A percentile compares a stretch with the other conserved stretches of the same genome.
These are phyloP conservation scores for Aspergillus sp. DNA, from an alignment of 2,329 filamentous ascomycete species.

Conservation along the genomic window DNA sequence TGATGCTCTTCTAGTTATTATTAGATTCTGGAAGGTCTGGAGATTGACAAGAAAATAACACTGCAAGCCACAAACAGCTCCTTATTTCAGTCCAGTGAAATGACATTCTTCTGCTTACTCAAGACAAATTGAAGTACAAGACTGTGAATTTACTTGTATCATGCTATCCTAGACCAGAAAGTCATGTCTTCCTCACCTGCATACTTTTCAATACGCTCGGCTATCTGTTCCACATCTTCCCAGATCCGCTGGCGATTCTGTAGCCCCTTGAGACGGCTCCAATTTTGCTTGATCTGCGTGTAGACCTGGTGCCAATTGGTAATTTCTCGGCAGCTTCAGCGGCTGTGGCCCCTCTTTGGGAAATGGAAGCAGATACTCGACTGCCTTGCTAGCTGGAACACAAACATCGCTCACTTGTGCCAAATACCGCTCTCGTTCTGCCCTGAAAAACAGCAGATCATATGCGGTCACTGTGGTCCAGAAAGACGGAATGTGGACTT, in stretches of 20 bases:
- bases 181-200: background rate
- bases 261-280: slow-evolving; percentile 20
- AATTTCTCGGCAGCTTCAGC: background rate
- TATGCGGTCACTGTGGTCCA: slow-evolving; percentile 11
- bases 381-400: background rate
- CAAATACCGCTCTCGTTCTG: background rate
- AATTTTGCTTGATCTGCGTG: slow-evolving; percentile 15
- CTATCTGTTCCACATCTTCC: slow-evolving; percentile 22
- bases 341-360: background rate
- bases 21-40: background rate
- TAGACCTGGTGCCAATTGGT: slow-evolving; percentile 23
- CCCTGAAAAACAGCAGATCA: background rate
- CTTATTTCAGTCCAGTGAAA: too few species aligned
- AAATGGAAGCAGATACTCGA: slow-evolving; percentile 1
- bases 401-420: background rate
- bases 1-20: background rate
- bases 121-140: too few species aligned
- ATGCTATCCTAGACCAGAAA: too few species aligned
- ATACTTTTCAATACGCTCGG: slow-evolving; percentile 36
- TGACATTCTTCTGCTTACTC: too few species aligned
- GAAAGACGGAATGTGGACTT: slow-evolving; percentile 6
- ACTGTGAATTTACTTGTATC: too few species aligned
- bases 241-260: slow-evolving; percentile 23
- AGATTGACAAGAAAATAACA: too few species aligned
- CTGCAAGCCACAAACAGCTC: too few species aligned